Evolutionary conservation across 345 rosid species (phyloP).

Genomic region (Populus ilicifolia): DNA sequence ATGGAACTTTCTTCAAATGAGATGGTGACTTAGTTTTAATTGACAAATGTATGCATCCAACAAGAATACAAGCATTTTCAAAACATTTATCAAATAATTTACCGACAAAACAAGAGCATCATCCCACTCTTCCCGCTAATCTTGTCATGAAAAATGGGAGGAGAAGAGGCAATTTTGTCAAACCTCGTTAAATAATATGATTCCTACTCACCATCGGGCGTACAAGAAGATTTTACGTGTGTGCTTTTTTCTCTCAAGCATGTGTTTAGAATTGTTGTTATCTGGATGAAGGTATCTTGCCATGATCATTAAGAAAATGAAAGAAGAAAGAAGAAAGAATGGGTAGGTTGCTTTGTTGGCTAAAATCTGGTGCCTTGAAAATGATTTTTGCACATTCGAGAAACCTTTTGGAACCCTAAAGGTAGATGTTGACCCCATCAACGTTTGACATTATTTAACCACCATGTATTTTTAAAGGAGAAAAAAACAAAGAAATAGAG

Average conservation of each 20-base stretch:
- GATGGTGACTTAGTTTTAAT: neutral
- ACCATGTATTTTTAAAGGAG: neutral
- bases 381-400: conserved; percentile 21
- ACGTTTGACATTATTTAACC: conserved; percentile 9
- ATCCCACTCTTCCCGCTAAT: conserved; percentile 12
- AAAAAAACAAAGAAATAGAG: neutral
- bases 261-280: neutral
- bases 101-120: conserved; percentile 13
- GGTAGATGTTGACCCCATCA: conserved; percentile 10
- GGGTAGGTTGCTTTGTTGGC: conserved; percentile 12
- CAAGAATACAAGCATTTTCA: neutral
- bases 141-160: neutral
- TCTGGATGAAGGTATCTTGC: neutral
- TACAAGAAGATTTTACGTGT: no score
- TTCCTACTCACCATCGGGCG: neutral
- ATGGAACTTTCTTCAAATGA: neutral
- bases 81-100: neutral
- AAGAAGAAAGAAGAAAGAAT: neutral
- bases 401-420: neutral
- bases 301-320: conserved; percentile 2
- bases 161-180: conserved; percentile 6
- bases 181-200: neutral
- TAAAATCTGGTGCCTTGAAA: conserved; percentile 20
- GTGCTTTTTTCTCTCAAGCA: no score
- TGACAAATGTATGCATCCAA: neutral